Evolutionary conservation across 371 early-diverging fungal genomes (phyloP).

Genomic region (Syncephalastrum racemosum): DNA sequence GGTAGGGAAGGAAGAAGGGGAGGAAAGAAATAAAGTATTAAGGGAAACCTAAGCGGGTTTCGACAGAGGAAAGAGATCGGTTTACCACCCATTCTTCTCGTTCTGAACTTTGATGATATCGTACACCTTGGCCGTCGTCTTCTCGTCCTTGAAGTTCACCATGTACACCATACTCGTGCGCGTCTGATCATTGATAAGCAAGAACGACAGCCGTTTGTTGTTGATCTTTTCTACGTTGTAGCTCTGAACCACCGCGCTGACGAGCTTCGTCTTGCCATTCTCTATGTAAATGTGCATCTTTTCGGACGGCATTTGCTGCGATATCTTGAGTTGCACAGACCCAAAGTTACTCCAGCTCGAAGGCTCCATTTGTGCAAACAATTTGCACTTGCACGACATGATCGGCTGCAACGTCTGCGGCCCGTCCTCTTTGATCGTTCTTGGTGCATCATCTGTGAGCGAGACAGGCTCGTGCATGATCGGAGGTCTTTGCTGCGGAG

Average conservation of each 20-base stretch:
- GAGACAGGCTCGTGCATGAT: conserved; percentile 6
- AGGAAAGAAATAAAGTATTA: not conserved
- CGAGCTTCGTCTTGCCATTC: conserved; percentile 42
- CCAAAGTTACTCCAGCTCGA: conserved; percentile 47
- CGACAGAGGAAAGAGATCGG: not conserved
- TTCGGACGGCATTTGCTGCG: conserved; percentile 43
- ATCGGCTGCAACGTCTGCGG: conserved; percentile 42
- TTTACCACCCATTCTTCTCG: conserved; percentile 40
- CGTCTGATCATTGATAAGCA: conserved; percentile 28
- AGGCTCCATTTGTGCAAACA: conserved; percentile 42
- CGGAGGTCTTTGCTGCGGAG: not conserved
- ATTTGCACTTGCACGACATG: conserved; percentile 43
- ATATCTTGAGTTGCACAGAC: conserved; percentile 31
- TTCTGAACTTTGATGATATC: conserved; percentile 41
- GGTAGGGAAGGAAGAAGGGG: not conserved
- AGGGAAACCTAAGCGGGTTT: not conserved
- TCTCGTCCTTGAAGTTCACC: conserved; percentile 47
- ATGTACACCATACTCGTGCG: conserved; percentile 45
- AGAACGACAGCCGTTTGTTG: conserved; percentile 38
- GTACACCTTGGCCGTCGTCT: conserved; percentile 35
- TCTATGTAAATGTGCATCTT: conserved; percentile 47
- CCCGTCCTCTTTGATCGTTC: conserved; percentile 24
- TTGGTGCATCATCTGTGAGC: conserved; percentile 14
- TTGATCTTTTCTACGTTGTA: conserved; percentile 39
- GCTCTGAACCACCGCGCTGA: conserved; percentile 40